These are phyloP conservation scores for Periconia digitata DNA, from an alignment of 2,329 filamentous ascomycete species.

Conservation along the genomic window DNA sequence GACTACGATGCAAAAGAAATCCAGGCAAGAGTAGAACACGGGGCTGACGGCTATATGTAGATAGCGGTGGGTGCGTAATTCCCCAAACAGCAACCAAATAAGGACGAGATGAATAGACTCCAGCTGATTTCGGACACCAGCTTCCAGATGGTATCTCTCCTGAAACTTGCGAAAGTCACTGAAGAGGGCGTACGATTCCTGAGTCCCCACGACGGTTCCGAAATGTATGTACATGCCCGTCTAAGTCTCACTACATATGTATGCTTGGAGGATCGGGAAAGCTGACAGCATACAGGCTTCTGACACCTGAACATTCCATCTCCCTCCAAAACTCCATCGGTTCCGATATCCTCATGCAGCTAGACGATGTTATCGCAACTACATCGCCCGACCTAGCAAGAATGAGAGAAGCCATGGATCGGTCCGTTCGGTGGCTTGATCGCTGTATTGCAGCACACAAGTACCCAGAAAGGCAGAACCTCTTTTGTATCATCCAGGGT, in stretches of 20 bases:
- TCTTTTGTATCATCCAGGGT: conserved; percentile 98
- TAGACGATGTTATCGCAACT: conserved; percentile 96
- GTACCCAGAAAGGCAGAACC: conserved; percentile 79
- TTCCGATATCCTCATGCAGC: conserved; percentile 98
- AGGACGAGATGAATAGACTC: conserved; percentile 1
- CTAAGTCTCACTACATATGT: conserved; percentile 8
- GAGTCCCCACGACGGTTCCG: conserved; percentile 91
- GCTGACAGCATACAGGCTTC: conserved; percentile 56
- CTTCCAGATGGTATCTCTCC: conserved; percentile 97
- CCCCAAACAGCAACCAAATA: not conserved
- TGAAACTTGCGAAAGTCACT: conserved; percentile 90
- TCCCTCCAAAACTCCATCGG: conserved; percentile 95
- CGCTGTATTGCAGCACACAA: conserved; percentile 89
- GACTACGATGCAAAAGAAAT: too few relatives aligned
- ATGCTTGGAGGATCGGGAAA: not conserved
- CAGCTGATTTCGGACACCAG: conserved; percentile 52
- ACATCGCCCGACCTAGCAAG: conserved; percentile 86
- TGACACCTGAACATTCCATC: conserved; percentile 97
- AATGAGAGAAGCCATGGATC: conserved; percentile 93
- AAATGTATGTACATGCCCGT: conserved; percentile 66
- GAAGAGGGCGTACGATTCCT: conserved; percentile 95
- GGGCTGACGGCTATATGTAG: conserved; percentile 36
- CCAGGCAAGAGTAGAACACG: not conserved
- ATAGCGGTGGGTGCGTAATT: conserved; percentile 49
- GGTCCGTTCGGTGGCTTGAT: conserved; percentile 93